These are phyloP conservation scores for Lophiotrema nucula DNA, from an alignment of 495 filamentous ascomycete genomes.

Conservation along the genomic window DNA sequence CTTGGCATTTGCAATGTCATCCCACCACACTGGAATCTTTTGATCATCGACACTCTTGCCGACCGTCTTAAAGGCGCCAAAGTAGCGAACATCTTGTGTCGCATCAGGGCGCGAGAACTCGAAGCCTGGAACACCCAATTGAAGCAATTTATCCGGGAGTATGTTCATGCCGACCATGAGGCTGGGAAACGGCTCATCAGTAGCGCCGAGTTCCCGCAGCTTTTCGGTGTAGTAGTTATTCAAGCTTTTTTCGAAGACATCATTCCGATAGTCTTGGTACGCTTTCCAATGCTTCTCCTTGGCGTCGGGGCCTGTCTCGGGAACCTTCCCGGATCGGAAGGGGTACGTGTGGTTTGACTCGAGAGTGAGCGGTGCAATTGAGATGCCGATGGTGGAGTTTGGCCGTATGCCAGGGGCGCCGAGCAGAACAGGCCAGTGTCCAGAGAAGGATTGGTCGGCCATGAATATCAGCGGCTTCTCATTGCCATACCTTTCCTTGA, in stretches of 20 bases:
- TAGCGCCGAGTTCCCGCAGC: constrained; percentile 3
- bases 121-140: constrained; percentile 19
- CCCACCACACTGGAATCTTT: constrained; percentile 15
- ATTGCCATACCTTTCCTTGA: constrained; percentile 6
- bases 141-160: constrained; percentile 9
- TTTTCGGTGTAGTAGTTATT: not conserved
- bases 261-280: not conserved
- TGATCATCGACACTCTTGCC: not conserved
- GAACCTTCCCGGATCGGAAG: constrained; percentile 4
- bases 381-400: constrained; percentile 12
- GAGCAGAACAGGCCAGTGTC: constrained; percentile 5
- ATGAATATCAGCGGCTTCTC: constrained; percentile 11
- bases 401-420: constrained; percentile 8
- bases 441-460: constrained; percentile 1
- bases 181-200: not conserved
- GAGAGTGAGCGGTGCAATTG: constrained; percentile 5
- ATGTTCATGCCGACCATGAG: not conserved
- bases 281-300: constrained; percentile 8
- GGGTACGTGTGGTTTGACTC: constrained; percentile 19
- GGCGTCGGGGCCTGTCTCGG: constrained; percentile 9
- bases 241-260: not conserved
- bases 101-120: constrained; percentile 15
- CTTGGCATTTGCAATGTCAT: constrained; percentile 24
- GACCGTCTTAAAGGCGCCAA: constrained; percentile 11
- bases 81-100: constrained; percentile 2